Conservation (phyloP, 1,284 basidiomycete genomes). For the Neolentinus lepideus region DNA sequence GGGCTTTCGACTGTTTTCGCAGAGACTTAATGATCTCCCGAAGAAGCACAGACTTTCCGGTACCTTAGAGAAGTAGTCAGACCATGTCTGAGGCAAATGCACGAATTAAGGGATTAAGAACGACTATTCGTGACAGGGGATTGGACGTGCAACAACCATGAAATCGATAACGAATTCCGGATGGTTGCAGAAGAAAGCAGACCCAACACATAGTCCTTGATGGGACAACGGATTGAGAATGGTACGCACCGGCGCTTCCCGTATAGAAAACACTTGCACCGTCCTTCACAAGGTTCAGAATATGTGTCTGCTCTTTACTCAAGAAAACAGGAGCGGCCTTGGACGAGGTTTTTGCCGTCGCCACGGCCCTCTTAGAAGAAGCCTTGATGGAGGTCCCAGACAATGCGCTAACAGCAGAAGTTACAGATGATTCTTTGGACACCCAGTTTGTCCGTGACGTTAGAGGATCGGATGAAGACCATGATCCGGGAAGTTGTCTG, state of each 20-base stretch:
- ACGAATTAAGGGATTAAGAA: not conserved
- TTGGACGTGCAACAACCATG: too few species aligned
- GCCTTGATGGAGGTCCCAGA: not conserved
- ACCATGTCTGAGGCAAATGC: not conserved
- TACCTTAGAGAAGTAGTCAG: slow-evolving; percentile 41
- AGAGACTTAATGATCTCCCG: slow-evolving; percentile 76
- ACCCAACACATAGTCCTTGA: too few species aligned
- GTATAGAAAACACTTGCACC: slow-evolving; percentile 92
- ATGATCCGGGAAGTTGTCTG: slow-evolving; percentile 1
- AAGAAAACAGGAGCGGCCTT: slow-evolving; percentile 48
- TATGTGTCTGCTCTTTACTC: slow-evolving; percentile 79
- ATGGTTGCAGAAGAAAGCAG: too few species aligned
- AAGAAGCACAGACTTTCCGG: slow-evolving; percentile 88
- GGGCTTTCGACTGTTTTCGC: slow-evolving; percentile 37
- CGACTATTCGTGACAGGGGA: too few species aligned
- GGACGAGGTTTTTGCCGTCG: slow-evolving; percentile 12
- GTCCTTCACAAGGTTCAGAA: slow-evolving; percentile 68
- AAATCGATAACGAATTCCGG: too few species aligned
- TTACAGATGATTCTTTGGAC: not conserved
- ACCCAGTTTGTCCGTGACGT: not conserved
- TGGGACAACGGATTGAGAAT: too few species aligned
- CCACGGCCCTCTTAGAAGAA: not conserved
- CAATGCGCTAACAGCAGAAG: slow-evolving; percentile 6
- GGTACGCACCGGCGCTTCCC: slow-evolving; percentile 81
- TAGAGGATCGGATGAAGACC: not conserved